phyloP scores from a whole-genome alignment of 108 stramenopile species.

The Stephanodiscus triporus region DNA sequence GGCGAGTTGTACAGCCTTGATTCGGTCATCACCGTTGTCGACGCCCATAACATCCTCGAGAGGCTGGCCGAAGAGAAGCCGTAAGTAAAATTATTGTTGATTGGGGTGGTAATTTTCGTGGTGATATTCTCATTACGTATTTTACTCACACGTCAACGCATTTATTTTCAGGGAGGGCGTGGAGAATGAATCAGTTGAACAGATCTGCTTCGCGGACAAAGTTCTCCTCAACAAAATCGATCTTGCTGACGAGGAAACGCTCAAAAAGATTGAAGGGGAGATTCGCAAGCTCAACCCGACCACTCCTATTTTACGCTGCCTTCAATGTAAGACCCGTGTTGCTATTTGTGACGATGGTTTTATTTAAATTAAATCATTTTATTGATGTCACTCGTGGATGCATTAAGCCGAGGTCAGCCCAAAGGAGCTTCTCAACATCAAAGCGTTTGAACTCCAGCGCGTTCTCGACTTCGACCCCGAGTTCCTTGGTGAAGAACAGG shows the following conservation, averaged over 20 bases:
- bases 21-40: constrained; percentile 92
- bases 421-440: constrained; percentile 78
- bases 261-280: constrained; percentile 50
- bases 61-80: constrained; percentile 88
- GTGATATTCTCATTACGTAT: background rate
- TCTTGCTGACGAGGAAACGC: constrained; percentile 52
- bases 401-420: constrained; percentile 45
- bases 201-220: constrained; percentile 91
- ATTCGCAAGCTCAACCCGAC: constrained; percentile 64
- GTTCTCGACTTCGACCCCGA: constrained; percentile 89
- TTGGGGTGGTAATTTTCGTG: background rate
- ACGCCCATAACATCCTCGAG: constrained; percentile 85
- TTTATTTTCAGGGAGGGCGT: constrained; percentile 56
- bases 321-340: constrained; percentile 10
- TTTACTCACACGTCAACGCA: background rate
- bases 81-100: background rate
- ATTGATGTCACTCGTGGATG: background rate
- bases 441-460: constrained; percentile 78
- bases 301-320: constrained; percentile 52
- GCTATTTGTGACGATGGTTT: background rate
- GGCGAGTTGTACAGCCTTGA: constrained; percentile 83
- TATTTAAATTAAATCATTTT: background rate
- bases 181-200: constrained; percentile 96
- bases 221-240: constrained; percentile 89
- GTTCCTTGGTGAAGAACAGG: constrained; percentile 67